Conservation (phyloP, 495 filamentous ascomycete genomes). For the Bombardia bombarda region DNA sequence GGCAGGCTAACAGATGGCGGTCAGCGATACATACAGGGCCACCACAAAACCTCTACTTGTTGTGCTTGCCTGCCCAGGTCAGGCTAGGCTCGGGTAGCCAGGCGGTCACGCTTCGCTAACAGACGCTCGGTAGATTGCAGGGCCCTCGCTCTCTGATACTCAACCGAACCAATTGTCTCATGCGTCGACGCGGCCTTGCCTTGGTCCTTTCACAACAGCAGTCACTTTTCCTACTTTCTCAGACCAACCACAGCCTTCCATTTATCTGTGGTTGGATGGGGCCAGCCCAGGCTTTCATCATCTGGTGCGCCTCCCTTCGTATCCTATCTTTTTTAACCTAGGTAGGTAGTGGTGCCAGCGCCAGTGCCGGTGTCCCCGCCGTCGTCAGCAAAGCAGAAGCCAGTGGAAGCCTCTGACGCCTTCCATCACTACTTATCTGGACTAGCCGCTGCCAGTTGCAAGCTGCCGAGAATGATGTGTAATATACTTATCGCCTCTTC, state of each 20-base stretch:
- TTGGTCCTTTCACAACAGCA: no score
- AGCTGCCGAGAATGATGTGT: no score
- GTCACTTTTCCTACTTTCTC: constrained; percentile 5
- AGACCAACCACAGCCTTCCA: background rate
- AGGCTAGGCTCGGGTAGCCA: background rate
- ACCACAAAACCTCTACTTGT: no score
- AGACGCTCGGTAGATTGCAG: constrained; percentile 2
- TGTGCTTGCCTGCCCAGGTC: background rate
- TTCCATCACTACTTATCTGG: background rate
- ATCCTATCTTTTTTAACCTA: no score
- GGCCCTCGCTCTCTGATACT: background rate
- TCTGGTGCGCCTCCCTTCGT: no score
- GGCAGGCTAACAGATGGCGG: constrained; percentile 23
- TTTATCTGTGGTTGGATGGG: no score
- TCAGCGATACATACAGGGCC: constrained; percentile 19
- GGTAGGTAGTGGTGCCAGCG: no score
- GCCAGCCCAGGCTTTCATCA: no score
- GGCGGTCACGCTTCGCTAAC: constrained; percentile 6
- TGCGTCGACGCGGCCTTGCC: constrained; percentile 1
- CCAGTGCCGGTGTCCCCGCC: background rate
- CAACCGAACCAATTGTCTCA: constrained; percentile 8
- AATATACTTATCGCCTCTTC: no score
- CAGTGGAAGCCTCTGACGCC: background rate
- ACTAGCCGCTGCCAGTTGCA: no score
- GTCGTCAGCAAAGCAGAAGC: background rate